These are phyloP conservation scores for Papilionanthe hybrid DNA, from an alignment of 116 monocot genomes.

Conservation along the genomic window DNA sequence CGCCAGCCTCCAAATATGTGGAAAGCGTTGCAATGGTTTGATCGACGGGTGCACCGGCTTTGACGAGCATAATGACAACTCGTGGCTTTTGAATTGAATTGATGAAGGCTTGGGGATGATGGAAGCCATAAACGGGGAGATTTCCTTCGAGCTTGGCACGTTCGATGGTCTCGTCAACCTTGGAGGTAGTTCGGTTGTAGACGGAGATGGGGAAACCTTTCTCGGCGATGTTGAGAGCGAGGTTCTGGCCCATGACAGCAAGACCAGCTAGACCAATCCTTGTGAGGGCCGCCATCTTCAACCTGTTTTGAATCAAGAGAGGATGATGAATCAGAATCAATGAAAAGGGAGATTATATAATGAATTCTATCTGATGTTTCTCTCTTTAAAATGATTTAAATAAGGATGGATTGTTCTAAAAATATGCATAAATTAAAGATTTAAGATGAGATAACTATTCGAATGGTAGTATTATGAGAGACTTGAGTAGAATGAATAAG, in stretches of 20 bases:
- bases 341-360: not conserved
- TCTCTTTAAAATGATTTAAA: not conserved
- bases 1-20: slow-evolving; percentile 24
- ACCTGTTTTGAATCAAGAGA: slow-evolving; percentile 14
- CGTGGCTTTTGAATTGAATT: slow-evolving; percentile 35
- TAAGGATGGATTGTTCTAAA: not conserved
- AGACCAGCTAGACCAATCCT: slow-evolving; percentile 42
- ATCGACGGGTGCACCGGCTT: slow-evolving; percentile 38
- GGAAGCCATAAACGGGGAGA: slow-evolving; percentile 31
- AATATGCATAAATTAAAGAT: not conserved
- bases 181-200: slow-evolving; percentile 36
- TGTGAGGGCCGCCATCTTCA: slow-evolving; percentile 33
- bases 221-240: slow-evolving; percentile 39
- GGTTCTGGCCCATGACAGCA: slow-evolving; percentile 46
- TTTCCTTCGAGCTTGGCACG: slow-evolving; percentile 36
- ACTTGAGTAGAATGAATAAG: no score
- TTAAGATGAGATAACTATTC: not conserved
- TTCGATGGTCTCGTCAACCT: slow-evolving; percentile 32
- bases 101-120: slow-evolving; percentile 29
- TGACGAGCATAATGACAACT: slow-evolving; percentile 34
- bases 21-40: slow-evolving; percentile 35
- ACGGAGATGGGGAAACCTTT: slow-evolving; percentile 45
- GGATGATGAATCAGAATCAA: not conserved
- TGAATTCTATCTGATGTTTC: not conserved
- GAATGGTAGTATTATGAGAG: not conserved